Base-by-base conservation (phyloP, 2,329 filamentous ascomycete species). In the Sporothrix schenckii region DNA sequence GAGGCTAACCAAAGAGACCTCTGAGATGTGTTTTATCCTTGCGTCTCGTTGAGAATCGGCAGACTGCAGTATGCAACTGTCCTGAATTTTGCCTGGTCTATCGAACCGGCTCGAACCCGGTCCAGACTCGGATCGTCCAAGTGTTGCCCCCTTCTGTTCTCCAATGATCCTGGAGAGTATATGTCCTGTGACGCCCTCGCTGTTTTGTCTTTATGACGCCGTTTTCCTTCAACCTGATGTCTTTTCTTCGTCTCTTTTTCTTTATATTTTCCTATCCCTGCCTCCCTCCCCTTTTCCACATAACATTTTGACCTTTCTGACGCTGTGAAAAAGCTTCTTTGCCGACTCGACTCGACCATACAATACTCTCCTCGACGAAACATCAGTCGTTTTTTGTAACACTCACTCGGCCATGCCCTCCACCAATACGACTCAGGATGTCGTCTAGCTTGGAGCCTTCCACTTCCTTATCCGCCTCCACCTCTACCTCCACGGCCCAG, bases 271-370 rank as follows among this genome's bases (percentile, higher is more conserved):
- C 19, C 13, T 49, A 6, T 53, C 6, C n/a, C 44, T 69, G 30
- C 24, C 41, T 10, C 24, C 24, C 34, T 39, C 16, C 19, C 50
- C 44, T 54, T 24, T 2, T 2, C 24, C 24, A 24, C 24, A 24
- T 24, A 24, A 24, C 24, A 24, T 24, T 24, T 24, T 14, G 58
- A 16, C 21, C 58, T 41, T 44, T 61, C 34, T 61, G 39, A 61
- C 44, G 10, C 14, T 44, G 21, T 21, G 58, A 44, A 19, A 19
- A 14, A 44, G 30, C 16, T 41, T 5, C 34, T 61, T 61, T 39
- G 58, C 58, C 27, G 34, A 13, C 13, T 14, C 44, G 4, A 16
- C 13, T 14, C 41, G 47, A 71, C n/a, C 76, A 77, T 41, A 71
- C n/a, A 76, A 77, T 41, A 49, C 24, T 13, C 52, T 16, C 21